Conservation (phyloP, 352 stramenopile genomes). For the Phytophthora pistaciae region DNA sequence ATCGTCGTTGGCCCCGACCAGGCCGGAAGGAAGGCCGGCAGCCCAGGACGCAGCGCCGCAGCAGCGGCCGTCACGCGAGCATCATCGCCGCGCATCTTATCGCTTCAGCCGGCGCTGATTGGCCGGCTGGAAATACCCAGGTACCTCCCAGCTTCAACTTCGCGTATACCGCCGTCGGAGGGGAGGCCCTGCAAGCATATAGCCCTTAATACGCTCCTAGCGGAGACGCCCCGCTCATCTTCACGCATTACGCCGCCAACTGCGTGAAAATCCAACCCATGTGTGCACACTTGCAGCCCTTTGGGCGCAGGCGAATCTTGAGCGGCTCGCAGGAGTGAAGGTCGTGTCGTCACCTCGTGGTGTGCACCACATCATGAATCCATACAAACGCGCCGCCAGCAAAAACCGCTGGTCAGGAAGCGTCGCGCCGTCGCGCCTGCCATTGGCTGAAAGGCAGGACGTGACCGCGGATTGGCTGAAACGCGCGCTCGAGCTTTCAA, state of each 20-base stretch:
- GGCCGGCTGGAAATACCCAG: conserved; percentile 6
- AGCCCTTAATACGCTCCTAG: neutral
- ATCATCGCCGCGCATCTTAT: conserved; percentile 14
- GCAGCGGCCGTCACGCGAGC: neutral
- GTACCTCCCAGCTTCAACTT: conserved; percentile 6
- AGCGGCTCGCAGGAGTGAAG: neutral
- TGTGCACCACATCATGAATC: conserved; percentile 5
- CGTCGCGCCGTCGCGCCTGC: neutral
- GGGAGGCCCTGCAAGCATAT: neutral
- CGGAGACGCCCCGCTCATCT: neutral
- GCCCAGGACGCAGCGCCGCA: neutral
- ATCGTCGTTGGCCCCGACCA: neutral
- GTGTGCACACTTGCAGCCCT: neutral
- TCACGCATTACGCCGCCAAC: neutral
- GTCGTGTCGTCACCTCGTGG: conserved; percentile 4
- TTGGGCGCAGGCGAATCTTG: neutral
- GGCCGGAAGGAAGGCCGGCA: neutral
- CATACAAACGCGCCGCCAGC: conserved; percentile 5
- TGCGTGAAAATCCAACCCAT: neutral
- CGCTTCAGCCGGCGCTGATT: conserved; percentile 1
- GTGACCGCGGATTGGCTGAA: neutral
- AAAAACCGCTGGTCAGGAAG: neutral
- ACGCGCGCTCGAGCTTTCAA: neutral
- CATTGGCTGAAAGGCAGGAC: neutral
- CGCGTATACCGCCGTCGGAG: neutral